phyloP scores from a whole-genome alignment of 2,329 filamentous ascomycete genomes.

The Chrysosporium queenslandicum region DNA sequence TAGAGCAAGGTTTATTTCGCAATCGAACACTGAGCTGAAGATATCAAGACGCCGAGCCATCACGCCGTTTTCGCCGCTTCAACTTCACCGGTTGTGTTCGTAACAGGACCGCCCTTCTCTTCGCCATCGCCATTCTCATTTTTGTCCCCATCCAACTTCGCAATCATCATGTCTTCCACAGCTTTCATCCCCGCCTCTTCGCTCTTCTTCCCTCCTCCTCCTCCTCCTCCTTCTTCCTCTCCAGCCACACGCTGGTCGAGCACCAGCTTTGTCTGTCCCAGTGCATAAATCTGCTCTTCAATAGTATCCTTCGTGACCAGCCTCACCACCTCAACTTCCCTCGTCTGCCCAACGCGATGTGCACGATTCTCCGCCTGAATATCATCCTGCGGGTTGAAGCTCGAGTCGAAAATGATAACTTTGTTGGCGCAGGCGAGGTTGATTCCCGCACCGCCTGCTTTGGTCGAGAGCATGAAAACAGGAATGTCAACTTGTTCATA shows the following conservation, averaged over 20 bases:
- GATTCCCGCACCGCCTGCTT: slow-evolving; percentile 91
- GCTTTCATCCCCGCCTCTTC: slow-evolving; percentile 43
- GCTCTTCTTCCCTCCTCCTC: slow-evolving; percentile 41
- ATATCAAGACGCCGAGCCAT: neutral
- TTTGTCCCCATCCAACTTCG: slow-evolving; percentile 26
- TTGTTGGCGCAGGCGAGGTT: slow-evolving; percentile 95
- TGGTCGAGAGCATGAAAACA: slow-evolving; percentile 86
- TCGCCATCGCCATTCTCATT: neutral
- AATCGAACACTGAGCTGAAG: neutral
- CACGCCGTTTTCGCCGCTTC: neutral
- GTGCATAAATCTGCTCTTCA: slow-evolving; percentile 83
- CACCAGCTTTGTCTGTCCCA: slow-evolving; percentile 86
- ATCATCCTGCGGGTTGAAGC: slow-evolving; percentile 97
- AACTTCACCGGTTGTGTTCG: neutral
- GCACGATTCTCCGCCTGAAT: slow-evolving; percentile 97
- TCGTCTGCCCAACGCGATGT: slow-evolving; percentile 83
- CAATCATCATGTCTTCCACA: slow-evolving; percentile 42
- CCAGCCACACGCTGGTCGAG: slow-evolving; percentile 67
- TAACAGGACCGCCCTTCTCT: neutral
- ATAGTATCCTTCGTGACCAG: slow-evolving; percentile 74
- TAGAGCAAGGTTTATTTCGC: neutral
- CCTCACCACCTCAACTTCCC: slow-evolving; percentile 80
- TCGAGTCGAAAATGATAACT: slow-evolving; percentile 91
- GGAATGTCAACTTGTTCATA: slow-evolving; percentile 65
- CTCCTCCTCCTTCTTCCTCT: slow-evolving; percentile 48